Evolutionary conservation across 352 stramenopile species (phyloP).

Genomic region (Globisporangium emineosum): DNA sequence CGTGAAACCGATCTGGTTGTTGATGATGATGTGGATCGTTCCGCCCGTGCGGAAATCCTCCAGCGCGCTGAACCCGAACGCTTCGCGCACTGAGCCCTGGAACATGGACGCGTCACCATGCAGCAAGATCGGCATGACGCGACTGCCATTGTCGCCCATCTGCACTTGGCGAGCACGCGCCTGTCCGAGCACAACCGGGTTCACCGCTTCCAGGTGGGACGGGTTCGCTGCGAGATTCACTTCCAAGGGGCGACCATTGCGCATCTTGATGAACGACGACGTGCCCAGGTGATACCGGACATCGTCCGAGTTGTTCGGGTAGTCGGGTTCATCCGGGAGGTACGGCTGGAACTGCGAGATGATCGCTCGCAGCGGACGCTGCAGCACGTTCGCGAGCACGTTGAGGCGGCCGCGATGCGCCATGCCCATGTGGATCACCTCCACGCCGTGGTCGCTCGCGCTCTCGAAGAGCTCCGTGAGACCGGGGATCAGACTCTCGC

Average conservation of each 20-base stretch:
- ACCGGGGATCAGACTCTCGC: constrained; percentile 94
- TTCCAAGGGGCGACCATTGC: constrained; percentile 58
- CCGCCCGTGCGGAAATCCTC: constrained; percentile 95
- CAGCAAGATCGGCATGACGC: constrained; percentile 96
- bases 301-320: constrained; percentile 88
- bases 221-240: constrained; percentile 96
- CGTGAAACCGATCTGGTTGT: constrained; percentile 99
- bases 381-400: constrained; percentile 97
- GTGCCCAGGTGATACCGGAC: constrained; percentile 88
- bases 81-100: constrained; percentile 79
- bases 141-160: constrained; percentile 74
- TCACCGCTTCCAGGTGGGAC: constrained; percentile 99
- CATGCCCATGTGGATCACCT: constrained; percentile 99
- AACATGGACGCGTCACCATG: constrained; percentile 92
- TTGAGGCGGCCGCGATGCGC: constrained; percentile 97
- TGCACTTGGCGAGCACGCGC: constrained; percentile 91
- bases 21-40: constrained; percentile 99
- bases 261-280: constrained; percentile 66
- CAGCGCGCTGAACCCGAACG: constrained; percentile 86
- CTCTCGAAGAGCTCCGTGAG: constrained; percentile 95
- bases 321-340: constrained; percentile 78
- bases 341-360: constrained; percentile 87
- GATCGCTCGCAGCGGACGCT: constrained; percentile 96
- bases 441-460: constrained; percentile 93
- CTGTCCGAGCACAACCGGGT: constrained; percentile 97